Base-by-base conservation (phyloP, 352 stramenopile genomes). In the Peronospora destructor region DNA sequence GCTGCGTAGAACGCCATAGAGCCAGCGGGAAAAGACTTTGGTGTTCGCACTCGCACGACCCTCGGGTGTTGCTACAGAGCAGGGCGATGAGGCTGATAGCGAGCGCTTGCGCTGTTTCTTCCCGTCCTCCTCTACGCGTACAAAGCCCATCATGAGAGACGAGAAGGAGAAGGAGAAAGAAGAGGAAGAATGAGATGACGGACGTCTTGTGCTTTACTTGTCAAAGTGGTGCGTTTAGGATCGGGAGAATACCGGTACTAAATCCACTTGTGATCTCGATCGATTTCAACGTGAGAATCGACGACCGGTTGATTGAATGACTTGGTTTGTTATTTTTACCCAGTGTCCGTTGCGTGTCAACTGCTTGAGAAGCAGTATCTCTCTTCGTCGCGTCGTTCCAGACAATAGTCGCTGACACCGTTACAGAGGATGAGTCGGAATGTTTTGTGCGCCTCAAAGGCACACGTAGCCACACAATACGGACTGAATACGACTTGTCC, bases 11-110 rank as follows among this genome's bases (percentile, higher is more conserved):
- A 77, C 68, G 49, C 62, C 68, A 55, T 79, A 82, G 51, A 79
- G 71, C 71, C 71, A 82, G 43, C 71, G 68, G 10, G 71, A 78
- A 40, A 65, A 76, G 2, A 67, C 68, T n/a, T 75, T 67, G 11
- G 53, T 61, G 17, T 61, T 62, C 19, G 56, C 49, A 32, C 60
- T 66, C 6, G 61, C 53, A 40, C 64, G 60, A 38, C 61, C 65
- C 23, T 64, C 49, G 9, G 53, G 50, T 17, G 54, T 60, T 17
- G 54, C 50, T 6, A 66, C 49, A 7, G 61, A 58, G 36, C 46
- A 64, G 1, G 57, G 41, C 9, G 61, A 63, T 3, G 53, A 51
- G n/a, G 61, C 29, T 0, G 56, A 59, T 5, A 64, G 51, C 10
- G 57, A 62, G n/a, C 58, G 52, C 23, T 67, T 60, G 37, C 49